Base-by-base conservation (phyloP, 352 stramenopile species). In the Aphanomyces invadans region DNA sequence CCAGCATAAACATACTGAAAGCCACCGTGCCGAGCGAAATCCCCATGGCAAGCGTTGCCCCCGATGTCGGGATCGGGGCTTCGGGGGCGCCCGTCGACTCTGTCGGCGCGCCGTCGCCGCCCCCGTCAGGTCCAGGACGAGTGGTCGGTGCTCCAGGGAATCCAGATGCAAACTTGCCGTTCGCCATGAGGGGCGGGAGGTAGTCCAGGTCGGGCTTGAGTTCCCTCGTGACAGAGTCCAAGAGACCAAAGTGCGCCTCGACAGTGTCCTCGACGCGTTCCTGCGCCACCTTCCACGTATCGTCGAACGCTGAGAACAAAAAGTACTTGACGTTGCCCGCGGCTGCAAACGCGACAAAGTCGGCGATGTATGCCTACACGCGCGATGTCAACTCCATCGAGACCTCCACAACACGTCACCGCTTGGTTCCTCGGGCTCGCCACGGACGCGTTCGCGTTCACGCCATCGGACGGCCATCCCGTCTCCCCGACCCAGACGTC, bases 241-340 rank as follows among this genome's bases (percentile, higher is more conserved):
- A 92, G 66, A 94, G 76, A 25, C 85, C 85, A 60, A 92, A 94
- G 74, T 86, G 76, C 32, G 69, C 75, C 70, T 94, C 85, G 26
- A 92, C 83, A 17, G 79, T 86, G 57, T 76, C 65, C 7, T 12
- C 21, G 25, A 36, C 36, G 11, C 68, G 63, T 21, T 51, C 73
- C 25, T 70, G 69, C 29, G 65, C 68, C 46, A 81, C 64, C 70
- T 89, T 87, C 78, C 79, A 90, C 1, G 68, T 26, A 42, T 91
- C 77, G 71, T 94, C 85, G 12, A 94, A 89, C 56, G 76, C 85
- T 0, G 82, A 73, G 63, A 94, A 94, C 74, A 89, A 92, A 77
- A 90, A 94, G 72, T 94, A 94, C 74, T 89, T 87, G 77, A 80
- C 89, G 21, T 76, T 73, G 60, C 86, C 65, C 33, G 74, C 60